These are phyloP conservation scores for Podospora pseudopauciseta DNA, from an alignment of 495 filamentous ascomycete genomes.

Conservation along the genomic window DNA sequence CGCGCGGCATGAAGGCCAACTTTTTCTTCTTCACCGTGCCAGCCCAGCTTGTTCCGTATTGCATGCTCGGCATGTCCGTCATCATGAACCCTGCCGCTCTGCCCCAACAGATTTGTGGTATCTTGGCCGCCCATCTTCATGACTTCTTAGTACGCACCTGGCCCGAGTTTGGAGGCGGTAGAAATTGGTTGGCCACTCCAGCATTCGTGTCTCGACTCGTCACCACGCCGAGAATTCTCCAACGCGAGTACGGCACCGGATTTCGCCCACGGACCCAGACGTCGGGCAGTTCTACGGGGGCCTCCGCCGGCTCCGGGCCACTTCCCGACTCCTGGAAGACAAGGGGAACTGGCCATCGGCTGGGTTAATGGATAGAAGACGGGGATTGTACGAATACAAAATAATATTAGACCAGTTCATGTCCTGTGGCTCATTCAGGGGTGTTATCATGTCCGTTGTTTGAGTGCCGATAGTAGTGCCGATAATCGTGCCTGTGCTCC, in stretches of 20 bases:
- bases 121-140: constrained; percentile 78
- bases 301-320: constrained; percentile 33
- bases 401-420: too few species aligned
- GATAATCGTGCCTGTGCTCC: too few species aligned
- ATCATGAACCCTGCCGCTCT: constrained; percentile 50
- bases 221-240: constrained; percentile 41
- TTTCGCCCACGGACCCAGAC: constrained; percentile 29
- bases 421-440: too few species aligned
- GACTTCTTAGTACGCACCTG: constrained; percentile 81
- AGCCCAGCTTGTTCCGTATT: constrained; percentile 69
- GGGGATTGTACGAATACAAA: too few species aligned
- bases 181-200: constrained; percentile 68
- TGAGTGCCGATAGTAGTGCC: too few species aligned
- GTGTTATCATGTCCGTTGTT: too few species aligned
- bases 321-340: constrained; percentile 60
- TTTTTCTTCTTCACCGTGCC: constrained; percentile 78
- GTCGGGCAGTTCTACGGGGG: constrained; percentile 35
- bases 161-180: constrained; percentile 76
- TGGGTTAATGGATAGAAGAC: constrained; percentile 48
- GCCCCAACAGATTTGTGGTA: constrained; percentile 57
- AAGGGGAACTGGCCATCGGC: constrained; percentile 63
- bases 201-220: constrained; percentile 61
- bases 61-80: constrained; percentile 66
- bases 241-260: constrained; percentile 59
- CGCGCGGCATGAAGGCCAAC: constrained; percentile 62